A percentile compares a stretch with the other conserved stretches of the same genome.
Conservation (phyloP, 2,329 filamentous ascomycete genomes). For the Diplodia corticola region DNA sequence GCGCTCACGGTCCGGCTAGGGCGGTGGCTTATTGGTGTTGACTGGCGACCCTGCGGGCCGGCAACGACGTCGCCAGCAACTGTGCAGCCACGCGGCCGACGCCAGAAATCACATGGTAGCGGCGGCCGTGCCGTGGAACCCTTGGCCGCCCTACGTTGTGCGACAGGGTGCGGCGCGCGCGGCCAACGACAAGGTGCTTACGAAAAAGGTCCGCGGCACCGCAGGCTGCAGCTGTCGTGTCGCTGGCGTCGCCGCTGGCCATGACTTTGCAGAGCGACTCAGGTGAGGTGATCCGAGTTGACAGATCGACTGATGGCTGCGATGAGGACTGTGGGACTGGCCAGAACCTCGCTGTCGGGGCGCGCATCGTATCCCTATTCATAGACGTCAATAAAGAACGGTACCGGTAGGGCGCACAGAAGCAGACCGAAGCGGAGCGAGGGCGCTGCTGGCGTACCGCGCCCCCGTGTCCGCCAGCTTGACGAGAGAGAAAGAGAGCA, state of each 20-base stretch:
- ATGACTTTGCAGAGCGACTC: background rate
- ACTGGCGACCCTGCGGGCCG: background rate
- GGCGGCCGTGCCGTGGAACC: background rate
- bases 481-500: background rate
- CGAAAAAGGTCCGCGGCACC: background rate
- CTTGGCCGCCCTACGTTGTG: constrained; percentile 18
- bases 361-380: constrained; percentile 20
- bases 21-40: constrained; percentile 15
- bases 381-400: constrained; percentile 17
- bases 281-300: constrained; percentile 18
- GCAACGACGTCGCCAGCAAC: background rate
- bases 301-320: constrained; percentile 15
- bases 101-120: constrained; percentile 10
- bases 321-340: background rate
- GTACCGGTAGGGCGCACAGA: constrained; percentile 13
- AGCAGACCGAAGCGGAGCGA: constrained; percentile 12
- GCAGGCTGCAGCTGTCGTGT: constrained; percentile 17
- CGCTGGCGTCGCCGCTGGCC: background rate
- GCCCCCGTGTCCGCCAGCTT: background rate
- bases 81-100: constrained; percentile 19
- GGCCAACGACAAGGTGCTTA: background rate
- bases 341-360: constrained; percentile 8
- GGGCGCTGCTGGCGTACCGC: constrained; percentile 9
- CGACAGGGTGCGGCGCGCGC: background rate
- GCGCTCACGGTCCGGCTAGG: constrained; percentile 3